Base-by-base conservation (phyloP, 306 rosid genomes). In the Amphicarpaea edgeworthii region DNA sequence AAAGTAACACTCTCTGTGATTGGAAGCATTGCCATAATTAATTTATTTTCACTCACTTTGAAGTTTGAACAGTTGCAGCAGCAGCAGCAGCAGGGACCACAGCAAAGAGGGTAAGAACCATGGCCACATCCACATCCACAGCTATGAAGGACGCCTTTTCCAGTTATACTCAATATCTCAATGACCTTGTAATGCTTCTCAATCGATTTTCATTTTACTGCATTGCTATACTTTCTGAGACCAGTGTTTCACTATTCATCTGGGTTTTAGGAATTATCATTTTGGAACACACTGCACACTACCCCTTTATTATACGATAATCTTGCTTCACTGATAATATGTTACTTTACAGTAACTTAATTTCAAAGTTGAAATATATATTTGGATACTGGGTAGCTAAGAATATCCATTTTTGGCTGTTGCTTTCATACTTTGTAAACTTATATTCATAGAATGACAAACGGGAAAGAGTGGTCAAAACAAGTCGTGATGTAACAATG, bases 401-500 rank as follows among this genome's bases (percentile, higher is more conserved):
- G 72, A 43, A n/a, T 68, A 45, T 81, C 26, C 38, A 20, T 41
- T 70, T 46, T 55, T 72, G 21, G 47, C 49, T 68, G 19, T 73
- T 67, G 46, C 63, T 68, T 81, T 81, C 53, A 72, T 30, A 16
- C 45, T 81, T 24, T 61, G 40, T 59, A 24, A 59, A 54, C 43
- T 63, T 75, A 1, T 79, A 34, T 64, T 71, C 80, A 77, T 73
- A 95, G 98, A 95, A 95, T 68, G 98, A 95, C 0, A 95, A 95
- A 69, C 96, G 97, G 61, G 98, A 95, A 84, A 86, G 96, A 82
- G 87, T 92, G 57, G 97, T 92, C 14, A 95, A 95, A 84, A 97
- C 96, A 46, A 95, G 98, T 54, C 98, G 98, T 46, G 96, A 95
- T 49, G 68, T 95, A 72, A 95, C 98, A 51, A 90, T 79, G 85